Conservation (phyloP, 2,329 filamentous ascomycete species). For the Xylaria sp. region DNA sequence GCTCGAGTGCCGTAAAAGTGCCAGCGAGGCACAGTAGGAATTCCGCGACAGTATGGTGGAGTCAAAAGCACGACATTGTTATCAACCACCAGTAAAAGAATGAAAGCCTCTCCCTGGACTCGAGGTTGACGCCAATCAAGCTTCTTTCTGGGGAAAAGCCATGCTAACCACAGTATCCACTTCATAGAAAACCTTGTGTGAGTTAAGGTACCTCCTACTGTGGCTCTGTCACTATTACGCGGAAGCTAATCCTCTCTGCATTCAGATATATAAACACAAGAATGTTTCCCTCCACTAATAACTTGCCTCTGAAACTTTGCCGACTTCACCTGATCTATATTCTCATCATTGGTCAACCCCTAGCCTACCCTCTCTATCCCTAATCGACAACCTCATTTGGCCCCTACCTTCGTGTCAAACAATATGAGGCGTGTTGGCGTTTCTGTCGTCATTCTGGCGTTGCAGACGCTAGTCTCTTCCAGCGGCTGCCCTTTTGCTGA, state of each 20-base stretch:
- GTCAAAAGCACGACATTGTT: neutral
- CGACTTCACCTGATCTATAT: neutral
- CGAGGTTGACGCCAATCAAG: neutral
- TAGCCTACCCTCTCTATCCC: neutral
- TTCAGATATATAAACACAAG: slow-evolving; percentile 13
- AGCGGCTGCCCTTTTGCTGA: slow-evolving; percentile 43
- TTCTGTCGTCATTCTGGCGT: slow-evolving; percentile 34
- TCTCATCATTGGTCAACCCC: neutral
- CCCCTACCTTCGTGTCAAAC: neutral
- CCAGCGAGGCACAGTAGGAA: neutral
- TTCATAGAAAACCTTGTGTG: neutral
- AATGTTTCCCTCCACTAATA: neutral
- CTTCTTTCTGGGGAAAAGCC: neutral
- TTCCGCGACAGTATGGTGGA: neutral
- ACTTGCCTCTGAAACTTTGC: neutral
- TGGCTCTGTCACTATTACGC: neutral
- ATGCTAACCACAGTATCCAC: neutral
- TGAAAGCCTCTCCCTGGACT: slow-evolving; percentile 5
- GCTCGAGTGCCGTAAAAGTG: neutral
- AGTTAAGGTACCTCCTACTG: neutral
- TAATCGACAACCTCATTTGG: neutral
- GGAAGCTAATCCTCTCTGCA: neutral
- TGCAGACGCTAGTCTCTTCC: slow-evolving; percentile 38
- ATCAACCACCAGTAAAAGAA: neutral
- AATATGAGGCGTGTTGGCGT: slow-evolving; percentile 36